phyloP scores from a whole-genome alignment of 805 yeast genomes.

The Spathaspora hagerdaliae region DNA sequence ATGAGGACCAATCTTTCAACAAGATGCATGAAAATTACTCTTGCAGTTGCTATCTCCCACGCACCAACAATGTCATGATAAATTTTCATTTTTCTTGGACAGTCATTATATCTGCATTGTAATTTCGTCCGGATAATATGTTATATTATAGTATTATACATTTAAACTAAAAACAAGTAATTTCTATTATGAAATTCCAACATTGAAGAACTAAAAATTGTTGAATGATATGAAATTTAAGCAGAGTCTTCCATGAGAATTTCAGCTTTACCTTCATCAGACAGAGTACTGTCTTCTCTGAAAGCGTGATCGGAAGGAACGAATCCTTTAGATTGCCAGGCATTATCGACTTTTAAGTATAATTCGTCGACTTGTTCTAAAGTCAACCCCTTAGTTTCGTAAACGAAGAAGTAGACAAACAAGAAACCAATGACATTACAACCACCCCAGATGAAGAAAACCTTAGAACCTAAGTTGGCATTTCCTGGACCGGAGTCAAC shows the following conservation, averaged over 20 bases:
- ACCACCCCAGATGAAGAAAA: constrained; percentile 42
- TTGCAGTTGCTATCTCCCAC: too few species aligned
- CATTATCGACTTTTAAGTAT: constrained; percentile 28
- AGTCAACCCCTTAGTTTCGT: constrained; percentile 39
- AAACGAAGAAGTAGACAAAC: constrained; percentile 30
- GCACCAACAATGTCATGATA: too few species aligned
- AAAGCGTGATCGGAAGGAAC: constrained; percentile 34
- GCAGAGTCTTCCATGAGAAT: constrained; percentile 7
- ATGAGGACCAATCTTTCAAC: too few species aligned
- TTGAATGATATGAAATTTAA: background rate
- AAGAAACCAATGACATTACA: constrained; percentile 30
- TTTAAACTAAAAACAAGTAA: too few species aligned
- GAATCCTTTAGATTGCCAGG: constrained; percentile 30
- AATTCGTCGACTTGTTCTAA: constrained; percentile 41
- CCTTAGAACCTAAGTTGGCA: constrained; percentile 37
- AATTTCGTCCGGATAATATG: too few species aligned
- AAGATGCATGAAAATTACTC: too few species aligned
- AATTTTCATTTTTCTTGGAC: too few species aligned
- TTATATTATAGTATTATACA: too few species aligned
- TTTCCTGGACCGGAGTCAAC: constrained; percentile 37
- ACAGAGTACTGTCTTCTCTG: constrained; percentile 24
- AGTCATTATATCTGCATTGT: too few species aligned
- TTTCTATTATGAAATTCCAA: too few species aligned
- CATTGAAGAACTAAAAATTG: too few species aligned
- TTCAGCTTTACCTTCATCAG: constrained; percentile 7